These are phyloP conservation scores for Scutellaria baicalensis DNA, from an alignment of 257 asterid species.

Conservation along the genomic window DNA sequence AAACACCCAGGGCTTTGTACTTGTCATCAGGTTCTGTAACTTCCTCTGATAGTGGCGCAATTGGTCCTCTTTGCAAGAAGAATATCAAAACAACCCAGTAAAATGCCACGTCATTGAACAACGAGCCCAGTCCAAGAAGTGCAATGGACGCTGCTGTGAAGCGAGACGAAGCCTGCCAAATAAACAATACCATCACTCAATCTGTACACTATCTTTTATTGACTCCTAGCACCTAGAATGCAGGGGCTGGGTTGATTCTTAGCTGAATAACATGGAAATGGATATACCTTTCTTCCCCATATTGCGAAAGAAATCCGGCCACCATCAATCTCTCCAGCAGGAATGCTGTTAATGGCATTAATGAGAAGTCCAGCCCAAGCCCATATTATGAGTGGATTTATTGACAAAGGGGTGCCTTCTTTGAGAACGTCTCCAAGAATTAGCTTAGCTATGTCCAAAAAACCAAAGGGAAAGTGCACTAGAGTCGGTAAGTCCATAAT, in stretches of 20 bases:
- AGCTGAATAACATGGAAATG: background rate
- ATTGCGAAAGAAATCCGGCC: slow-evolving; percentile 86
- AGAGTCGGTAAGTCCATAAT: background rate
- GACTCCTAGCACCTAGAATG: background rate
- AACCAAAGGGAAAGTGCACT: background rate
- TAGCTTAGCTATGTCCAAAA: slow-evolving; percentile 61
- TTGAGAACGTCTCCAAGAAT: slow-evolving; percentile 84
- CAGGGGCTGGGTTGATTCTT: background rate
- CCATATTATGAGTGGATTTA: slow-evolving; percentile 87
- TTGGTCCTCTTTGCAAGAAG: slow-evolving; percentile 95
- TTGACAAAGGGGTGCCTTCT: slow-evolving; percentile 77
- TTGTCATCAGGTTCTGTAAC: slow-evolving; percentile 61
- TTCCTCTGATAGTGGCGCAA: slow-evolving; percentile 86
- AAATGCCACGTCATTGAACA: slow-evolving; percentile 80
- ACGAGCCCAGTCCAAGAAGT: slow-evolving; percentile 74
- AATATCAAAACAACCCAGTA: slow-evolving; percentile 90
- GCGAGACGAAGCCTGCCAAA: slow-evolving; percentile 65
- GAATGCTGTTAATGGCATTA: slow-evolving; percentile 90
- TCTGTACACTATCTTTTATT: background rate
- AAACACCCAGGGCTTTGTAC: slow-evolving; percentile 49
- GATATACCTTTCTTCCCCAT: slow-evolving; percentile 93
- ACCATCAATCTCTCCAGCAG: slow-evolving; percentile 97
- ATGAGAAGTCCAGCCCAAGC: slow-evolving; percentile 95
- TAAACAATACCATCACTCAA: background rate
- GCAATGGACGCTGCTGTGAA: slow-evolving; percentile 57